Base-by-base conservation (phyloP, 2,329 filamentous ascomycete genomes). In the Volutella citrinella region DNA sequence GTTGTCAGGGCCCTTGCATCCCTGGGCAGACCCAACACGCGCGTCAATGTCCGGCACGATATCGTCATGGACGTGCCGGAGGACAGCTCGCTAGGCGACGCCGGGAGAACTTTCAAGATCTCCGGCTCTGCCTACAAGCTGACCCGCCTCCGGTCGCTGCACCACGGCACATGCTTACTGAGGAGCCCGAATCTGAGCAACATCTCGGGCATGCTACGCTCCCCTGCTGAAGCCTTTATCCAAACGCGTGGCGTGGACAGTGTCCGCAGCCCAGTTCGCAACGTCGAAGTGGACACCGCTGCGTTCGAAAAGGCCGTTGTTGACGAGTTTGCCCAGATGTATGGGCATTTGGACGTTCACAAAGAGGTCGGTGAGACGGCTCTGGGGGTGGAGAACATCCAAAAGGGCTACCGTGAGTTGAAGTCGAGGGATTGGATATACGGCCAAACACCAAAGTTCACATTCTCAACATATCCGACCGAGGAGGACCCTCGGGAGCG, bases 81-180 rank as follows among this genome's bases (percentile, higher is more conserved):
- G 10, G 39, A 44, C 14, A 36, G 42, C 11, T 23, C 38, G 12
- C 30, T 12, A 22, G 20, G 20, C 20, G 20, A 22, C 9, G 20
- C 20, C 8, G 20, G 9, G 20, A 8, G 43, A 24, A 70, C 74
- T 3, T 78, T 82, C 55, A 98, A 98, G 60, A 76, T 97, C 10
- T 95, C 89, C 1, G 93, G 93, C 2, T 96, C 89, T 1, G 93
- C 93, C 10, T 98, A 95, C 66, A 97, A 97, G 63, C 71, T 98
- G 34, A 96, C 87, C 0, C 74, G 86, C 16, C 68, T 78, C 30
- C 76, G 91, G 27, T 84, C 89, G 7, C 70, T 98, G 38, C 93
- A 98, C 61, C 93, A 98, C 61, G 93, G 90, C 7, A 98, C 93
- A 0, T 93, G 89, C 52, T 70, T 98, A 26, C 69, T 97, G 3